Evolutionary conservation across 2,329 filamentous ascomycete genomes (phyloP).

Genomic region (Phaeoacremonium minimum): DNA sequence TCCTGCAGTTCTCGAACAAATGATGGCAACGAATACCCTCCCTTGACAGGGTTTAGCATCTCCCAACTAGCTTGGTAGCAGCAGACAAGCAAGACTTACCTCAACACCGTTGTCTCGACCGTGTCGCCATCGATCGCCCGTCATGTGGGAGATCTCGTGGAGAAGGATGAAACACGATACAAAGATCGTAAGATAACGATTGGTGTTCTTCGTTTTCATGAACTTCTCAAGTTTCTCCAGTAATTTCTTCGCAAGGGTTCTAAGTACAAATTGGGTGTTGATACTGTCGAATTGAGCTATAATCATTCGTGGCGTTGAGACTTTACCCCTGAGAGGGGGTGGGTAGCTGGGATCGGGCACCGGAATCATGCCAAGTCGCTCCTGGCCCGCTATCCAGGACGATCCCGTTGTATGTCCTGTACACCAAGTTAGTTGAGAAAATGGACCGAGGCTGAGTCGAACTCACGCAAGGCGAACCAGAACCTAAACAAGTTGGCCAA

Average conservation of each 20-base stretch:
- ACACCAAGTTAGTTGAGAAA: not conserved
- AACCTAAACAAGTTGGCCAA: constrained; percentile 35
- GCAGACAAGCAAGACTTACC: not conserved
- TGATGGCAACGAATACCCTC: constrained; percentile 29
- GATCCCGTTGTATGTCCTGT: constrained; percentile 41
- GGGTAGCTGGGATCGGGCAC: constrained; percentile 28
- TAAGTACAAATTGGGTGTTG: constrained; percentile 28
- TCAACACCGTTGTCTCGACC: constrained; percentile 29
- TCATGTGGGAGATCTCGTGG: constrained; percentile 33
- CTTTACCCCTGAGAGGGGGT: constrained; percentile 27
- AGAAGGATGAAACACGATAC: constrained; percentile 35
- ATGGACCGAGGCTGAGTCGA: not conserved
- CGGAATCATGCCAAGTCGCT: constrained; percentile 33
- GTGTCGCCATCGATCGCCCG: constrained; percentile 35
- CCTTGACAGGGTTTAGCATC: constrained; percentile 11
- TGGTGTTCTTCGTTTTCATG: constrained; percentile 22
- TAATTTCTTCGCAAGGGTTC: constrained; percentile 24
- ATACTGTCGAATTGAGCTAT: constrained; percentile 41
- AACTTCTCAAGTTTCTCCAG: constrained; percentile 28
- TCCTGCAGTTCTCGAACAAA: constrained; percentile 40
- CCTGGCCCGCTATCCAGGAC: constrained; percentile 32
- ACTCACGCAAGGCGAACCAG: constrained; percentile 44
- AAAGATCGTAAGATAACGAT: constrained; percentile 30
- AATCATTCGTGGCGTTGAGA: constrained; percentile 38
- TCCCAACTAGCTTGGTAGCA: not conserved